Percentiles rank a stretch among this genome's conserved stretches.
phyloP scores from a whole-genome alignment of 1,284 basidiomycete genomes.

The Stygiomarasmius scandens region DNA sequence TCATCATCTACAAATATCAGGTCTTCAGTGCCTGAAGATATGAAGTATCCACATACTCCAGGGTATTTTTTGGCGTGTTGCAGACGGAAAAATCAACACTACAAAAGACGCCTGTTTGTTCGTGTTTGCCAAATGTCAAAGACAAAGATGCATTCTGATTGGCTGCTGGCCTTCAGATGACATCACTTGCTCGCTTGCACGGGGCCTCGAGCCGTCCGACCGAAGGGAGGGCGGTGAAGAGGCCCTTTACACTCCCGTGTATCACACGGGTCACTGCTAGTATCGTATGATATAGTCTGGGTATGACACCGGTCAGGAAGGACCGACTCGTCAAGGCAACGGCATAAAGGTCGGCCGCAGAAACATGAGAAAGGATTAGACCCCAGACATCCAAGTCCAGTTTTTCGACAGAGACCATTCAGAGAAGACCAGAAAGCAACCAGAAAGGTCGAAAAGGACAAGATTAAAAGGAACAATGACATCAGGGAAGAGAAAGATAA shows the following conservation, averaged over 20 bases:
- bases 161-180: too few relatives aligned
- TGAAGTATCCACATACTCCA: constrained; percentile 34
- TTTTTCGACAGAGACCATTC: constrained; percentile 65
- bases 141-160: too few relatives aligned
- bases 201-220: too few relatives aligned
- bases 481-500: too few relatives aligned
- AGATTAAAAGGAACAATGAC: too few relatives aligned
- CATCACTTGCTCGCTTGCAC: too few relatives aligned
- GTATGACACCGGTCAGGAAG: constrained; percentile 62
- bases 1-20: constrained; percentile 37
- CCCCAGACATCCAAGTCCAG: constrained; percentile 72
- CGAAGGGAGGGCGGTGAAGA: too few relatives aligned
- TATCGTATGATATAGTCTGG: constrained; percentile 59
- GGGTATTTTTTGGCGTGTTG: constrained; percentile 60
- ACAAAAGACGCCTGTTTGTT: too few relatives aligned
- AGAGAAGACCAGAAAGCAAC: neutral
- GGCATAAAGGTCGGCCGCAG: constrained; percentile 56
- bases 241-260: too few relatives aligned
- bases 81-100: constrained; percentile 52
- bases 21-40: neutral
- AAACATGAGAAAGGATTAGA: constrained; percentile 56
- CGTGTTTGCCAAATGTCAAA: too few relatives aligned
- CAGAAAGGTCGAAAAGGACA: constrained; percentile 54
- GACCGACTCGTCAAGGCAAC: constrained; percentile 63
- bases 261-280: too few relatives aligned